phyloP scores from a whole-genome alignment of 768 basidiomycete genomes.

The Leccinellum albellum region DNA sequence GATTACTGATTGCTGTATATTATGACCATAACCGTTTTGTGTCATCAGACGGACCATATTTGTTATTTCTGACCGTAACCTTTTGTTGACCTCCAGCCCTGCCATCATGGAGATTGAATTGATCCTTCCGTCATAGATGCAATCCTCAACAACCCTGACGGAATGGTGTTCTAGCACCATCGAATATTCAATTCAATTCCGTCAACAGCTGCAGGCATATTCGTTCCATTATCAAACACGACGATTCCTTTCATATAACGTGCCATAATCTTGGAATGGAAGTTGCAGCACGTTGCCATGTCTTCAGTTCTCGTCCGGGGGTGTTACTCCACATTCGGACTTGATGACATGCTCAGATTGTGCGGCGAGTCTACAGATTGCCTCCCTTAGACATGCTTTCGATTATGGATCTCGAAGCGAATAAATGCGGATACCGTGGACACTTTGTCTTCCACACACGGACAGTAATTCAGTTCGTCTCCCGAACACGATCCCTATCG shows the following conservation, averaged over 20 bases:
- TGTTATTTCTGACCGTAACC: background rate
- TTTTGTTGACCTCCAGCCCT: background rate
- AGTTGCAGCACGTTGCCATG: background rate
- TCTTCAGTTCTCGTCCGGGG: background rate
- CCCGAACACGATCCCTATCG: background rate
- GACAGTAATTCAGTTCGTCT: background rate
- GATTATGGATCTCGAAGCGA: background rate
- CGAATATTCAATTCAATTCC: background rate
- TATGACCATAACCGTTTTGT: conserved; percentile 15
- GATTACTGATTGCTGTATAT: conserved; percentile 57
- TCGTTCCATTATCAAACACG: background rate
- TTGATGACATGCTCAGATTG: conserved; percentile 8
- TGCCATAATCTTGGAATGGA: background rate
- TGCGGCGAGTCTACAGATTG: conserved; percentile 1
- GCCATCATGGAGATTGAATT: background rate
- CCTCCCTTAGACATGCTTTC: background rate
- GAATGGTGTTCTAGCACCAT: background rate
- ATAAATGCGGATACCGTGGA: background rate
- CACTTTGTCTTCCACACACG: background rate
- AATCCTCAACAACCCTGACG: conserved; percentile 5
- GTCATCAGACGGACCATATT: background rate
- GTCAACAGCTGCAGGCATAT: background rate
- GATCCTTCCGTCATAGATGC: background rate
- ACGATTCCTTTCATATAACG: background rate
- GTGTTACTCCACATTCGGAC: background rate